phyloP scores from a whole-genome alignment of 2,329 filamentous ascomycete genomes.

The Pyrenophora teres region DNA sequence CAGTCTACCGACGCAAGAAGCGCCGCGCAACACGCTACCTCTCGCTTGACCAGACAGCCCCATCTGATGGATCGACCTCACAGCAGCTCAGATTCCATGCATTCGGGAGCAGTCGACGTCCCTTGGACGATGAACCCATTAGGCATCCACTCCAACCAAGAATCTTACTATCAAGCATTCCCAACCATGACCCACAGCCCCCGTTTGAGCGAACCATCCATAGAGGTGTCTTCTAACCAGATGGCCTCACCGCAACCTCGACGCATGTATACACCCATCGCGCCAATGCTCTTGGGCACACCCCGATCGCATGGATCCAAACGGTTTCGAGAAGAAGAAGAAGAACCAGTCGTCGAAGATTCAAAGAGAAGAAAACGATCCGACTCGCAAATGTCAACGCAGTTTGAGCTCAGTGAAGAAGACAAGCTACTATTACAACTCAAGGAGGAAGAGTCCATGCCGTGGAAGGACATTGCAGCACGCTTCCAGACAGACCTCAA shows the following conservation, averaged over 20 bases:
- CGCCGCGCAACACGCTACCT: constrained; percentile 15
- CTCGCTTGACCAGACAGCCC: constrained; percentile 14
- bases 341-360: constrained; percentile 26
- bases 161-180: constrained; percentile 41
- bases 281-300: constrained; percentile 48
- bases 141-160: constrained; percentile 44
- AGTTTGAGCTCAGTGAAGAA: constrained; percentile 55
- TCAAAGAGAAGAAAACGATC: constrained; percentile 52
- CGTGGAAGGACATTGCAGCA: constrained; percentile 60
- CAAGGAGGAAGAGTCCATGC: constrained; percentile 58
- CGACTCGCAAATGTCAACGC: constrained; percentile 37
- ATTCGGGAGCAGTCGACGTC: constrained; percentile 42
- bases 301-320: constrained; percentile 42
- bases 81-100: constrained; percentile 52
- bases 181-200: constrained; percentile 34
- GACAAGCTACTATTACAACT: constrained; percentile 56
- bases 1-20: constrained; percentile 16
- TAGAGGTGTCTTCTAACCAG: constrained; percentile 32
- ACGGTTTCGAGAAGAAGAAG: constrained; percentile 48
- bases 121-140: constrained; percentile 50
- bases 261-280: constrained; percentile 51
- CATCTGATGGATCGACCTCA: constrained; percentile 39
- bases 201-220: constrained; percentile 40
- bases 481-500: constrained; percentile 56
- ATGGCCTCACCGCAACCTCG: constrained; percentile 47